Evolutionary conservation across 257 asterid genomes (phyloP).

Genomic region (Solanum clarkiae): DNA sequence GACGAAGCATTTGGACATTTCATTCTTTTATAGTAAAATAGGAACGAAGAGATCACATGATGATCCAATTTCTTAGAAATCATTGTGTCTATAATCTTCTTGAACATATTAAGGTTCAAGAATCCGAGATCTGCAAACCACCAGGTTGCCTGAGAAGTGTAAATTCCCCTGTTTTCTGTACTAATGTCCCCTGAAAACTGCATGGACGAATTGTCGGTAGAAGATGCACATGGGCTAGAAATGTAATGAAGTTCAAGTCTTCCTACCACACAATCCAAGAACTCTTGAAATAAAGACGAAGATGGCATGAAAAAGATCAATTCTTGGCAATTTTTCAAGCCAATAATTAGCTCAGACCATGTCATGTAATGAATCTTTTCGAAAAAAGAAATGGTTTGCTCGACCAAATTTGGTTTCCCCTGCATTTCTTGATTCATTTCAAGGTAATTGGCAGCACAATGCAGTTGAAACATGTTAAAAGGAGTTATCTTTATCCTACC

Average conservation of each 20-base stretch:
- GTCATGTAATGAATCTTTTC: conserved; percentile 19
- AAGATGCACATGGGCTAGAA: conserved; percentile 22
- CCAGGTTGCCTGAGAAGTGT: conserved; percentile 9
- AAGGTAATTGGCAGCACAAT: conserved; percentile 35
- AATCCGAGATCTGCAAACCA: conserved; percentile 42
- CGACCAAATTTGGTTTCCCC: conserved; percentile 5
- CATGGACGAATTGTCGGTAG: conserved; percentile 12
- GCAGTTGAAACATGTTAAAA: conserved; percentile 23
- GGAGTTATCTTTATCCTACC: conserved; percentile 28
- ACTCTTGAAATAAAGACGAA: conserved; percentile 10
- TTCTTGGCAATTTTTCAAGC: conserved; percentile 34
- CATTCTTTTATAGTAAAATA: conserved; percentile 23
- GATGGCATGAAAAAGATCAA: not conserved
- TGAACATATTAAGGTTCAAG: conserved; percentile 20
- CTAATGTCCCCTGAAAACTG: conserved; percentile 29
- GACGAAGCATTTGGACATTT: conserved; percentile 4
- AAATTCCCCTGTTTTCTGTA: conserved; percentile 17
- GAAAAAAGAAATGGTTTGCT: conserved; percentile 9
- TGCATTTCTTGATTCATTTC: conserved; percentile 20
- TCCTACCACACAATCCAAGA: conserved; percentile 28
- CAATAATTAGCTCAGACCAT: conserved; percentile 35
- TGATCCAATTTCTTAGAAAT: conserved; percentile 18
- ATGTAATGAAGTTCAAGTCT: conserved; percentile 6
- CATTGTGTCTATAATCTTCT: conserved; percentile 22
- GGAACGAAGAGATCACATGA: conserved; percentile 24